Evolutionary conservation across 106 monocot genomes (phyloP).

Genomic region (Dioscorea alata): DNA sequence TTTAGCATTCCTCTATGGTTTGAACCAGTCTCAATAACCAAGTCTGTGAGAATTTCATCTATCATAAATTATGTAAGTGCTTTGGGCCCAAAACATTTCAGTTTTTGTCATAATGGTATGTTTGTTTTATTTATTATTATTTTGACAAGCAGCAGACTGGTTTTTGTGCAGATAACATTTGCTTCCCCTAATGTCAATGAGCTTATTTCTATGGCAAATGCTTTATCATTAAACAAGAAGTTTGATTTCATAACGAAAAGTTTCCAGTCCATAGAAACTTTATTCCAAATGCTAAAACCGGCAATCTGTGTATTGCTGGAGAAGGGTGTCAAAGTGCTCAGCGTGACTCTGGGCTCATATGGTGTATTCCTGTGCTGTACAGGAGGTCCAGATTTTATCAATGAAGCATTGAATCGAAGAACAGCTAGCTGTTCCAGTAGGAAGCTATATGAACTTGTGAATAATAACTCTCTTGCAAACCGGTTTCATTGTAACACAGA

Average conservation of each 20-base stretch:
- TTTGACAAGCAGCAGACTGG: neutral
- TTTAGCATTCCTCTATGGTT: slow-evolving; percentile 63
- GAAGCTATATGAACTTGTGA: slow-evolving; percentile 24
- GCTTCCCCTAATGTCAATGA: slow-evolving; percentile 79
- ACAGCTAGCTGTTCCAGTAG: neutral
- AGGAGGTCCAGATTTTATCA: slow-evolving; percentile 23
- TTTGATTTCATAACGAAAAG: slow-evolving; percentile 8
- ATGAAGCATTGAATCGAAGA: slow-evolving; percentile 5
- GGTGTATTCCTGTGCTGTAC: slow-evolving; percentile 61
- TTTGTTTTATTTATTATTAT: too few species aligned
- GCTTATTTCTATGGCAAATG: slow-evolving; percentile 74
- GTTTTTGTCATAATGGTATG: too few species aligned
- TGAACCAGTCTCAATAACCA: slow-evolving; percentile 76
- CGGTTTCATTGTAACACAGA: slow-evolving; percentile 2
- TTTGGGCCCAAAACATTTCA: neutral
- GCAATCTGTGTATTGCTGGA: slow-evolving; percentile 50
- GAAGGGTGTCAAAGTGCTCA: slow-evolving; percentile 57
- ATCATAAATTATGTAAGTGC: slow-evolving; percentile 62
- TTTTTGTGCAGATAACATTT: slow-evolving; percentile 56
- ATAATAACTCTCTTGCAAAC: slow-evolving; percentile 8
- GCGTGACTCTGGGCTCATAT: slow-evolving; percentile 65
- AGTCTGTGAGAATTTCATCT: slow-evolving; percentile 63
- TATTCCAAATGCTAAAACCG: slow-evolving; percentile 43
- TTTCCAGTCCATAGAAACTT: slow-evolving; percentile 25
- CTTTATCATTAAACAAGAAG: slow-evolving; percentile 26